These are phyloP conservation scores for Hydnum rufescens DNA, from an alignment of 768 basidiomycete genomes.

Conservation along the genomic window DNA sequence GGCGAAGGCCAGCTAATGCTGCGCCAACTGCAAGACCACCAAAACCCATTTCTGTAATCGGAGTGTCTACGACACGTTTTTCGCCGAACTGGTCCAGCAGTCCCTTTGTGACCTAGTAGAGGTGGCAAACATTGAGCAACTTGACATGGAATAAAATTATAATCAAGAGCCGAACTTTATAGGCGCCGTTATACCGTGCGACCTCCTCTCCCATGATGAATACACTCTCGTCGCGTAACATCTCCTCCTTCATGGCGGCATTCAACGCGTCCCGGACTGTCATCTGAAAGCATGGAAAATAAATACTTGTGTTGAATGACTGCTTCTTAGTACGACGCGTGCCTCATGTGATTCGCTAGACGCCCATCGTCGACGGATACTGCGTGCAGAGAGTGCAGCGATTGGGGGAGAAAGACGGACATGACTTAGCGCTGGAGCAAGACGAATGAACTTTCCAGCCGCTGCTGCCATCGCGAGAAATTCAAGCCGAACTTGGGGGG, in stretches of 20 bases:
- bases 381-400: too few species aligned
- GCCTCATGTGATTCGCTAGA: background rate
- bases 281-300: conserved; percentile 39
- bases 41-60: conserved; percentile 97
- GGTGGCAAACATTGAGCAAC: background rate
- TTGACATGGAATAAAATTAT: background rate
- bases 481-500: too few species aligned
- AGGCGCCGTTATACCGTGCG: conserved; percentile 93
- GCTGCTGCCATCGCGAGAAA: too few species aligned
- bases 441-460: too few species aligned
- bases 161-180: conserved; percentile 41
- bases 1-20: conserved; percentile 83
- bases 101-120: conserved; percentile 77
- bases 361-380: background rate
- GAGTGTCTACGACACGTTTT: conserved; percentile 92
- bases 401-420: too few species aligned
- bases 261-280: conserved; percentile 97
- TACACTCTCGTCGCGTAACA: conserved; percentile 86
- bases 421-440: too few species aligned
- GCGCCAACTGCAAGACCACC: conserved; percentile 91
- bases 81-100: conserved; percentile 98
- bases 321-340: too few species aligned
- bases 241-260: conserved; percentile 97
- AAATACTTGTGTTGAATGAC: too few species aligned
- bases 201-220: conserved; percentile 97